Percentiles rank a stretch among this genome's conserved stretches.
Conservation (phyloP, 306 rosid species). For the Sindora glabra region DNA sequence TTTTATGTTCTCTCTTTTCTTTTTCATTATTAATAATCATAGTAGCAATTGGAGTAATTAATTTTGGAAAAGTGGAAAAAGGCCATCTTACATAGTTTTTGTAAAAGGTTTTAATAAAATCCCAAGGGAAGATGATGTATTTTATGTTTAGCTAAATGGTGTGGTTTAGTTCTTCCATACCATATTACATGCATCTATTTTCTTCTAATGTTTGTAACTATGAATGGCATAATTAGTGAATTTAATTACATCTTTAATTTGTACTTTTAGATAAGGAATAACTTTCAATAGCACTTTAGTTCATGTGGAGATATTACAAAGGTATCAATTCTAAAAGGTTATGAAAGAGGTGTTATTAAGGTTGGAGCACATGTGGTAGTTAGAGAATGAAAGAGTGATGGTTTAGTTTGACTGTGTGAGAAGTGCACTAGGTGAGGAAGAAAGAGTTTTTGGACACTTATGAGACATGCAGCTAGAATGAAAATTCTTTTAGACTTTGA, state of each 20-base stretch:
- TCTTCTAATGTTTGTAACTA: background rate
- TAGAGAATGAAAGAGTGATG: too few species aligned
- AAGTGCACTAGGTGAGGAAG: too few species aligned
- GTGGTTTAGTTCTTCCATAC: background rate
- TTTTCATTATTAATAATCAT: background rate
- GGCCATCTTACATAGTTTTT: slow-evolving; percentile 15
- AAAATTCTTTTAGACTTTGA: too few species aligned
- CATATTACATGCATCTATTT: too few species aligned
- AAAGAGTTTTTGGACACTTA: too few species aligned
- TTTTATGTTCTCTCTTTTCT: background rate
- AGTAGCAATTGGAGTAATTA: slow-evolving; percentile 28
- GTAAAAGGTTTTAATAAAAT: slow-evolving; percentile 37
- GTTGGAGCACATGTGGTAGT: too few species aligned
- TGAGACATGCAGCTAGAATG: too few species aligned
- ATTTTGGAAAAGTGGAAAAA: slow-evolving; percentile 32
- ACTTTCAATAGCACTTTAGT: slow-evolving; percentile 29
- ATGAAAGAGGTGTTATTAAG: slow-evolving; percentile 25
- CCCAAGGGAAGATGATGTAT: slow-evolving; percentile 44
- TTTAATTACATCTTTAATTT: too few species aligned
- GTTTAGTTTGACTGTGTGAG: too few species aligned
- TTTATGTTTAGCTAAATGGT: too few species aligned
- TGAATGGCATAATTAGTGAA: background rate
- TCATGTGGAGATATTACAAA: slow-evolving; percentile 43
- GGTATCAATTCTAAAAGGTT: too few species aligned
- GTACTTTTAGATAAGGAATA: slow-evolving; percentile 27